These are phyloP conservation scores for Isoetes taiwanensis DNA, from an alignment of 75 land plant genomes.

Conservation along the genomic window DNA sequence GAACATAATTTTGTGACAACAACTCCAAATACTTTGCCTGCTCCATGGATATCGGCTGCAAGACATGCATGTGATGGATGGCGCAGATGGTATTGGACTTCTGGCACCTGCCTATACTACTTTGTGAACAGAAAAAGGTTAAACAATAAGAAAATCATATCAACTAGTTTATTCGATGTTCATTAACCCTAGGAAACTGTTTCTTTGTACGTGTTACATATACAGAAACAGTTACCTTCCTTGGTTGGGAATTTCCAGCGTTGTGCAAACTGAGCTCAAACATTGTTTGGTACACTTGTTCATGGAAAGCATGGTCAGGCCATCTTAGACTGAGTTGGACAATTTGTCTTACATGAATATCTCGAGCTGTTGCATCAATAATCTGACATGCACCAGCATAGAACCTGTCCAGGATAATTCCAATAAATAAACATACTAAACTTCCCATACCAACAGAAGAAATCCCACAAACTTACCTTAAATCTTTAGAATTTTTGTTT, in stretches of 20 bases:
- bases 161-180: too few relatives aligned
- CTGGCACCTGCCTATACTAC: too few relatives aligned
- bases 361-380: conserved; percentile 55
- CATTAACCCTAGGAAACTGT: too few relatives aligned
- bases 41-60: conserved; percentile 27
- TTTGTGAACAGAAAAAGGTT: too few relatives aligned
- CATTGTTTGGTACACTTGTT: conserved; percentile 62
- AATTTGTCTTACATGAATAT: conserved; percentile 68
- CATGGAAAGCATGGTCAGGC: conserved; percentile 80
- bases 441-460: too few relatives aligned
- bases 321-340: conserved; percentile 85
- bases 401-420: too few relatives aligned
- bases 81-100: too few relatives aligned
- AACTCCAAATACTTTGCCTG: conserved; percentile 73
- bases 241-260: conserved; percentile 46
- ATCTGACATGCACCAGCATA: conserved; percentile 15
- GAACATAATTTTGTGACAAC: conserved; percentile 74
- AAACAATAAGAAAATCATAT: too few relatives aligned
- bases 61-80: too few relatives aligned
- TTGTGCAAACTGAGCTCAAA: conserved; percentile 84
- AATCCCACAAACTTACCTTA: too few relatives aligned
- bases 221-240: conserved; percentile 34
- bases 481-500: too few relatives aligned
- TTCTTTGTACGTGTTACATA: neutral
- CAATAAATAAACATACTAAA: too few relatives aligned